Evolutionary conservation across 179 eudicot species (phyloP), one percentile per base, ranked within the genome.

Genomic region (Gypsophila paniculata): DNA sequence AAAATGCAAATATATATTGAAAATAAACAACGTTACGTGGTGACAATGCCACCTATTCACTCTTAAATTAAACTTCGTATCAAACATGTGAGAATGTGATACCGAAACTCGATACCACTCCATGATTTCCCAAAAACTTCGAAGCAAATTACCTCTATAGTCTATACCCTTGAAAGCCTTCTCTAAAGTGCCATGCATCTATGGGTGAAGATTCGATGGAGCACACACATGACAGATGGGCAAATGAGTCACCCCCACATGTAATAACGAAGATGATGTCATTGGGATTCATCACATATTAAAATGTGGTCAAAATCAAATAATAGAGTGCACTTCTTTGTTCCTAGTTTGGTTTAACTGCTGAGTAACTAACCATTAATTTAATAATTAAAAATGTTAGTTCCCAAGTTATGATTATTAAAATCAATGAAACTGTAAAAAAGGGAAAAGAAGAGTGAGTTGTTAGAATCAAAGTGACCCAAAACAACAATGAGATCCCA

Each of bases 361-460:
- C 67, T 75, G 48, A 52, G 39, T 12, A 23, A 36, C 3, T 23
- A 15, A 54, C 32, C 22, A 23, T 53, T 32, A 44, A 72, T 29
- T 29, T 29, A 1, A 29, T 19, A 46, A 23, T 19, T 21, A 10
- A 12, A 15, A 61, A 0, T 66, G 68, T 6, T 65, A 9, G 17
- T 36, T 71, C 53, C 55, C 72, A 61, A 72, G 46, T 48, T 53
- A 17, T 17, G 29, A 29, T 21, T 54, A 32, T 13, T 26, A 55
- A 25, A 51, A 4, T 12, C 55, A 69, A 74, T 46, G 69, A 61
- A 74, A 42, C 38, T 69, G 76, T 46, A 57, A 70, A 62, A 62
- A 83, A 77, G 72, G 51, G 75, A 78, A 80, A 74, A 58, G 72
- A 79, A 80, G 72, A 76, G 6, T 29, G 51, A 29, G 22, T 60